Evolutionary conservation across 2,329 filamentous ascomycete genomes (phyloP).

Genomic region (Venturiaceae sp.): DNA sequence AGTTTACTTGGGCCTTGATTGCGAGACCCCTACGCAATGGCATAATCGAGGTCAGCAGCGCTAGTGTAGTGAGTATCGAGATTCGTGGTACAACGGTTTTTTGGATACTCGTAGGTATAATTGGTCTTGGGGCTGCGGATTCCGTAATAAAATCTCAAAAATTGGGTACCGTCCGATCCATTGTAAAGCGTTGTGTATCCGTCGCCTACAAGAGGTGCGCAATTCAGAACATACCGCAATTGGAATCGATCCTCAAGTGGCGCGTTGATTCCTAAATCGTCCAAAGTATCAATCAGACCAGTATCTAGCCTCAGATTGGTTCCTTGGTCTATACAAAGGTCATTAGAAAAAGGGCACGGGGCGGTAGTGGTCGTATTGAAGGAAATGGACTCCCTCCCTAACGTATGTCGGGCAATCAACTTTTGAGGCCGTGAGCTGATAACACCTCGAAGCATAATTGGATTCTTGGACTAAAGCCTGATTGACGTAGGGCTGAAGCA

Average conservation of each 20-base stretch:
- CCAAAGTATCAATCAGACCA: constrained; percentile 13
- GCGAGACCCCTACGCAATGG: neutral
- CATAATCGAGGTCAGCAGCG: neutral
- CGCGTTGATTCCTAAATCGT: constrained; percentile 15
- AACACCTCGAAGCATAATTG: neutral
- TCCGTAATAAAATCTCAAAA: neutral
- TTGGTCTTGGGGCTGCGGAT: neutral
- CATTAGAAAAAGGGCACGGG: constrained; percentile 12
- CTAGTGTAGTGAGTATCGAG: neutral
- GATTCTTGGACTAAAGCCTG: neutral
- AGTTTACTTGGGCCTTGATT: neutral
- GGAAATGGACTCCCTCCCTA: neutral
- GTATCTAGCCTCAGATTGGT: constrained; percentile 13
- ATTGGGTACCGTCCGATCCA: neutral
- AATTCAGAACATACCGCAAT: constrained; percentile 4
- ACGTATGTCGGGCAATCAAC: neutral
- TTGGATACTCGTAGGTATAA: neutral
- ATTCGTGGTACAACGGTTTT: neutral
- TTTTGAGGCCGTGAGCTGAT: neutral
- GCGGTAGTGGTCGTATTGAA: neutral
- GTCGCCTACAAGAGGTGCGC: constrained; percentile 10
- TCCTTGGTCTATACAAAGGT: constrained; percentile 8
- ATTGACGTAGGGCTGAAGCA: neutral
- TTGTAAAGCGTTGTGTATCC: neutral
- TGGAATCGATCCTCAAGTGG: constrained; percentile 10